Evolutionary conservation across 2,329 filamentous ascomycete species (phyloP).

Genomic region (Davidsoniella eucalypti): DNA sequence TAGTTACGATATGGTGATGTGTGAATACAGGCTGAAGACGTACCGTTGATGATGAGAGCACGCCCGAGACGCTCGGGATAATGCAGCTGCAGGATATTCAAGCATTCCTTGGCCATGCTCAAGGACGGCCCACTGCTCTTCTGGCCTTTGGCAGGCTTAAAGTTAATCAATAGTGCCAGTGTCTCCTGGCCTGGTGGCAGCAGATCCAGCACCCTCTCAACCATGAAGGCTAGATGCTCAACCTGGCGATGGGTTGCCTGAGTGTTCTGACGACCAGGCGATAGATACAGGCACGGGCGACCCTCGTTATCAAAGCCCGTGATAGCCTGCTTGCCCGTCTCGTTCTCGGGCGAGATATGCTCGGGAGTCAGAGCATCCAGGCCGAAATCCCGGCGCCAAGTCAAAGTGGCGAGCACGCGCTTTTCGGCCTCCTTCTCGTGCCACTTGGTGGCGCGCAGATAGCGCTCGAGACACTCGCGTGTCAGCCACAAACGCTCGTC

Average conservation of each 20-base stretch:
- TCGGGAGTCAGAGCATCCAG: slow-evolving; percentile 64
- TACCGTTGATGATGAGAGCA: slow-evolving; percentile 78
- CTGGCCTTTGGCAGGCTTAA: slow-evolving; percentile 61
- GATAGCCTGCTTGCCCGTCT: slow-evolving; percentile 88
- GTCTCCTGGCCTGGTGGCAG: slow-evolving; percentile 80
- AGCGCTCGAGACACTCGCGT: slow-evolving; percentile 78
- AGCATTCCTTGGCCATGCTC: slow-evolving; percentile 61
- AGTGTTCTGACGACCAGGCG: slow-evolving; percentile 84
- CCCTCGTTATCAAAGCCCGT: slow-evolving; percentile 73
- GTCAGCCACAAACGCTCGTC: slow-evolving; percentile 80
- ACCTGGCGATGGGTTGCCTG: slow-evolving; percentile 72
- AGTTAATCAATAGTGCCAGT: slow-evolving; percentile 77
- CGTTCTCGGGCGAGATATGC: slow-evolving; percentile 84
- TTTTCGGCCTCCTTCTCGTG: slow-evolving; percentile 55
- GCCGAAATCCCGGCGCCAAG: slow-evolving; percentile 84
- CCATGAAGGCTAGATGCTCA: slow-evolving; percentile 89
- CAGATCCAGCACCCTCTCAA: slow-evolving; percentile 76
- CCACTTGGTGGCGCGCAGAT: slow-evolving; percentile 91
- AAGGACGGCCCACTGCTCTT: slow-evolving; percentile 59
- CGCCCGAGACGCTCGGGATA: slow-evolving; percentile 85
- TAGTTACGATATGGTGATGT: slow-evolving; percentile 3
- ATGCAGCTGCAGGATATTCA: slow-evolving; percentile 84
- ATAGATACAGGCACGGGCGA: slow-evolving; percentile 81
- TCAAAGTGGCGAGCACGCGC: slow-evolving; percentile 64
- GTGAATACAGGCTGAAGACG: slow-evolving; percentile 17